These are phyloP conservation scores for Phytopythium kandeliae DNA, from an alignment of 352 stramenopile species.

Conservation along the genomic window DNA sequence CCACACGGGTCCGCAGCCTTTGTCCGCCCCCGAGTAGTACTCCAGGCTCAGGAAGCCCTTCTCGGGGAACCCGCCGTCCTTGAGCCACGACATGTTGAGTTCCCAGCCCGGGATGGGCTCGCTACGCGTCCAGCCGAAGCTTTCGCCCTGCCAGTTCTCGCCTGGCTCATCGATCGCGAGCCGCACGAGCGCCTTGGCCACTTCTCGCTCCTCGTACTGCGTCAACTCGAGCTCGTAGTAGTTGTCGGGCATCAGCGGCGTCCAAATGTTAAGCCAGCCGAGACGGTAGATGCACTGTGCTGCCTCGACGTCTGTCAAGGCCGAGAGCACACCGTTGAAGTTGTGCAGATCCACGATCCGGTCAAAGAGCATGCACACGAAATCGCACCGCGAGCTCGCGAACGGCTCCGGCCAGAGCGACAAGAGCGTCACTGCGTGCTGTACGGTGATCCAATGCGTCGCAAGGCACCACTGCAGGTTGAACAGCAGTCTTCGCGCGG, in stretches of 20 bases:
- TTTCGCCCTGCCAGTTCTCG: conserved; percentile 78
- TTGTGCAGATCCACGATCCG: conserved; percentile 65
- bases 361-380: conserved; percentile 68
- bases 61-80: conserved; percentile 70
- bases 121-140: conserved; percentile 71
- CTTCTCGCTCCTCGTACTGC: conserved; percentile 68
- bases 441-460: conserved; percentile 60
- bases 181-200: conserved; percentile 64
- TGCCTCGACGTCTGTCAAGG: conserved; percentile 48
- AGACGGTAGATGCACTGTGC: conserved; percentile 57
- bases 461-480: conserved; percentile 69
- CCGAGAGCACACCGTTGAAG: conserved; percentile 53
- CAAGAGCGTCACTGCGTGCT: conserved; percentile 51
- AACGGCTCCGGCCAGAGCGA: conserved; percentile 43
- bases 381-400: conserved; percentile 38
- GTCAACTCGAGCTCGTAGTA: conserved; percentile 72
- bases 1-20: conserved; percentile 67
- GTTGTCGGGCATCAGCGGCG: conserved; percentile 58
- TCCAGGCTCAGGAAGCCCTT: conserved; percentile 70
- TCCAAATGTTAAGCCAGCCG: conserved; percentile 72
- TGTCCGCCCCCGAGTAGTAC: conserved; percentile 76
- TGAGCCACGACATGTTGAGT: conserved; percentile 77
- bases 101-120: conserved; percentile 77
- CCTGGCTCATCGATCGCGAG: conserved; percentile 77
- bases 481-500: conserved; percentile 50